Evolutionary conservation across 352 stramenopile species (phyloP).

Genomic region (Phytophthora capsici): DNA sequence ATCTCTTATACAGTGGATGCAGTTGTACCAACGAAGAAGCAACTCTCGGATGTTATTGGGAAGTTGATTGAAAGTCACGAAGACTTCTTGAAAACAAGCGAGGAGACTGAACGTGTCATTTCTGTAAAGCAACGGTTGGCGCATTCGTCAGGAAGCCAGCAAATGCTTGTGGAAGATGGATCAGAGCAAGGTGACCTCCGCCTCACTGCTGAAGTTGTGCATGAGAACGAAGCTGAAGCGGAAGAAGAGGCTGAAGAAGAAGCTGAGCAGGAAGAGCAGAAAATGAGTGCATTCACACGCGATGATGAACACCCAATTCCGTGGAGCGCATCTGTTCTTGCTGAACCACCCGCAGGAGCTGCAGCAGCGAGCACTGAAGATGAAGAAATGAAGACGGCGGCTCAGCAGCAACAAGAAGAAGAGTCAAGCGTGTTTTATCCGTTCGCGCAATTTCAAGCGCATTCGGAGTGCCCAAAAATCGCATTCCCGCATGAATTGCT

Average conservation of each 20-base stretch:
- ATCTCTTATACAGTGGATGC: conserved; percentile 82
- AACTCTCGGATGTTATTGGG: conserved; percentile 71
- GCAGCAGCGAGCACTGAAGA: conserved; percentile 4
- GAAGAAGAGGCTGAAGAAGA: conserved; percentile 91
- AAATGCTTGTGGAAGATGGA: conserved; percentile 48
- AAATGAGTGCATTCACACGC: conserved; percentile 91
- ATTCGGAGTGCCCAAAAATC: conserved; percentile 76
- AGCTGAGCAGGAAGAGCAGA: conserved; percentile 91
- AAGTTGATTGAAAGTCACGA: conserved; percentile 62
- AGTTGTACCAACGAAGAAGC: conserved; percentile 69
- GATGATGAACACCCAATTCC: conserved; percentile 90
- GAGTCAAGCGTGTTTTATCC: conserved; percentile 81
- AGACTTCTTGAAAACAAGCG: conserved; percentile 61
- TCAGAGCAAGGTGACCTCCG: conserved; percentile 76
- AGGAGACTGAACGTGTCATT: conserved; percentile 59
- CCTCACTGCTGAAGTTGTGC: conserved; percentile 85
- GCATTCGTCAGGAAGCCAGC: conserved; percentile 53
- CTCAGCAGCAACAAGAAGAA: conserved; percentile 41
- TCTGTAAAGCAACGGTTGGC: conserved; percentile 69
- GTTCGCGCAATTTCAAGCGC: conserved; percentile 77
- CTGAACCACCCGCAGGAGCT: conserved; percentile 28
- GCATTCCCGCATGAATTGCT: conserved; percentile 72
- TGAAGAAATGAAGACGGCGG: conserved; percentile 34
- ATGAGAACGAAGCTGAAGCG: conserved; percentile 91
- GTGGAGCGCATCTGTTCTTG: conserved; percentile 68